Base-by-base conservation (phyloP, 2,329 filamentous ascomycete species). In the Byssochlamys sp. region DNA sequence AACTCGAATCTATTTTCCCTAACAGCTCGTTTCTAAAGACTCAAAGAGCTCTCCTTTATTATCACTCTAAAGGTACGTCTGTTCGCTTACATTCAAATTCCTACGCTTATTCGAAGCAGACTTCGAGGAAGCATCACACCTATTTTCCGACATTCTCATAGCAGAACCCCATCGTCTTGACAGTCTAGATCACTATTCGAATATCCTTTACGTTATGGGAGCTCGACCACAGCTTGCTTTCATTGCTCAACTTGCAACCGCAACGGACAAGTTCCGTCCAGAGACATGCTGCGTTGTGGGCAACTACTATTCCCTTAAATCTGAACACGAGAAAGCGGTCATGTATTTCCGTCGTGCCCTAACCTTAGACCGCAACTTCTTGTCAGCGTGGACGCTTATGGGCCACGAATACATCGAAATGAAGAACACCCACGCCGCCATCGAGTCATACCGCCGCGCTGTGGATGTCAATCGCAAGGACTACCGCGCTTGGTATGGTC, bases 331-430 rank as follows among this genome's bases (percentile, higher is more conserved):
- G 71, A 99, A 99, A 70, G 92, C 94, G 0, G 91, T 99, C 55
- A 91, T 96, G 76, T 97, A 97, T 74, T 99, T 99, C 77, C 88
- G 94, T 2, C 87, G 94, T 25, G 94, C 94, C 0, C 76, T 99
- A 24, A 95, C 90, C 0, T 80, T 99, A 0, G 94, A 99, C 69
- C 86, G 92, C 9, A 87, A 86, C 27, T 99, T 94, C 70, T 81
- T 96, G 14, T 95, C 91, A 0, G 94, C 94, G 1, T 99, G 94
- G 94, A 99, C 94, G 0, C 80, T 99, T 1, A 97, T 99, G 92
- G 94, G 94, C 1, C 94, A 99, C 72, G 94, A 99, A 72, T 99
- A 96, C 66, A 91, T 97, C 56, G 94, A 99, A 73, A 85, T 99
- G 74, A 99, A 97, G 69, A 99, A 99, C 70, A 97, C 92, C 0